Evolutionary conservation across 495 filamentous ascomycete genomes (phyloP), one percentile per base, ranked within the genome.

Genomic region (Lichina pygmaea): DNA sequence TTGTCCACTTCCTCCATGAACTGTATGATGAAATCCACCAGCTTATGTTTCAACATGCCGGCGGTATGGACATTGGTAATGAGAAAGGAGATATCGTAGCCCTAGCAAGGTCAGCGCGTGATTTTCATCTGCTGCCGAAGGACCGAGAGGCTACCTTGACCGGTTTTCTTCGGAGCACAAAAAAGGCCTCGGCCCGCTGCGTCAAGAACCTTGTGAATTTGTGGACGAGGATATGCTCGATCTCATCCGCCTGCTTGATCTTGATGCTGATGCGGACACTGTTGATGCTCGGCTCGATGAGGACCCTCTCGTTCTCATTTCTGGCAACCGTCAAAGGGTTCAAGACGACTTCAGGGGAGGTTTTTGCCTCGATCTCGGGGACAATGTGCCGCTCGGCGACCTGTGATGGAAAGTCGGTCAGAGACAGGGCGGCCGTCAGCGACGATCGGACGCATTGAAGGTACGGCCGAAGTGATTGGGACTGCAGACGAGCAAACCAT

Each of bases 1-100:
- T 95, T 95, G 56, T 95, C 89, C 32, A 95, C 89, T 55, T 99
- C 91, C 62, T 95, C 86, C 86, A 95, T 94, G 57, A 94, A 95
- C 51, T 93, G 77, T 49, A 99, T 92, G 49, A 95, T 89, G 54
- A 97, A 97, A 55, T 97, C 89, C 8, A 97, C 91, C 49, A 97
- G 65, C 63, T 97, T 94, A 56, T 97, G 84, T 65, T 93, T 95
- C 55, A 95, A 60, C 83, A 99, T 89, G 53, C 85, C 78, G 58
- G 95, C 91, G 13, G 86, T 94, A 53, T 99, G 89, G 66, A 82
- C 84, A 60, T 99, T 95, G 11, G 91, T 95, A 52, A 99, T 86
- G 53, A 99, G 62, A 67, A 99, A 95, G 3, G 85, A 93, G 55
- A 99, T 99, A 51, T 99, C 89, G 55, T 95, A 95, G 49, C 86